Conservation (phyloP, 352 stramenopile genomes). For the Phytophthora pluvialis region DNA sequence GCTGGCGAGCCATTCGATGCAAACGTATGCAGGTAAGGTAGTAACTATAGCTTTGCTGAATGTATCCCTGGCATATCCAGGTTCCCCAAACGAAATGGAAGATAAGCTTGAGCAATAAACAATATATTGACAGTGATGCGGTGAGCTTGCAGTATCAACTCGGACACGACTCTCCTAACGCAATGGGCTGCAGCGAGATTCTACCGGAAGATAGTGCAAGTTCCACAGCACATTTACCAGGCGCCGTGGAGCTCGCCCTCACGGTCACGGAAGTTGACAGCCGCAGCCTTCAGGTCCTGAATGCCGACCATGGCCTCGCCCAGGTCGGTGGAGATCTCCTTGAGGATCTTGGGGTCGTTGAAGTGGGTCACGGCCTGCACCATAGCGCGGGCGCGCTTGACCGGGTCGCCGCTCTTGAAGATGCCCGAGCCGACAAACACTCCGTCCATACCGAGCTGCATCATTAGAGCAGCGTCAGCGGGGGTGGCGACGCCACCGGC, state of each 20-base stretch:
- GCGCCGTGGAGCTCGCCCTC: conserved; percentile 89
- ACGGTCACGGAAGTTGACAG: conserved; percentile 97
- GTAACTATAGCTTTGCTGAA: background rate
- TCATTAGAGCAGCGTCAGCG: conserved; percentile 98
- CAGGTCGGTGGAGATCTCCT: conserved; percentile 95
- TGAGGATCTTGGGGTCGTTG: conserved; percentile 97
- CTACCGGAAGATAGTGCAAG: conserved; percentile 18
- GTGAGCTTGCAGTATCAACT: conserved; percentile 20
- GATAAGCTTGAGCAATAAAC: conserved; percentile 23
- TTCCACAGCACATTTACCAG: conserved; percentile 50
- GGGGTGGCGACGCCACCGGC: conserved; percentile 98
- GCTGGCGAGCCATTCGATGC: conserved; percentile 43
- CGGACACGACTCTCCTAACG: conserved; percentile 1
- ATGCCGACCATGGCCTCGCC: conserved; percentile 98
- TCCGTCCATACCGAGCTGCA: conserved; percentile 99
- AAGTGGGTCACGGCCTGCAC: conserved; percentile 97
- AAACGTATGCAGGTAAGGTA: conserved; percentile 41
- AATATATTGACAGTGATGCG: conserved; percentile 31
- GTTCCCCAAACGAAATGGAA: background rate
- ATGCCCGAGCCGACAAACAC: conserved; percentile 99
- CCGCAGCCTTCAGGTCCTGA: conserved; percentile 94
- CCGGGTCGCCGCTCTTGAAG: conserved; percentile 97
- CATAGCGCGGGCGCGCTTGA: conserved; percentile 95
- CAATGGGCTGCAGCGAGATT: background rate
- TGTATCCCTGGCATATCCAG: background rate